These are phyloP conservation scores for Ephemerocybe angulata DNA, from an alignment of 768 basidiomycete species.

Conservation along the genomic window DNA sequence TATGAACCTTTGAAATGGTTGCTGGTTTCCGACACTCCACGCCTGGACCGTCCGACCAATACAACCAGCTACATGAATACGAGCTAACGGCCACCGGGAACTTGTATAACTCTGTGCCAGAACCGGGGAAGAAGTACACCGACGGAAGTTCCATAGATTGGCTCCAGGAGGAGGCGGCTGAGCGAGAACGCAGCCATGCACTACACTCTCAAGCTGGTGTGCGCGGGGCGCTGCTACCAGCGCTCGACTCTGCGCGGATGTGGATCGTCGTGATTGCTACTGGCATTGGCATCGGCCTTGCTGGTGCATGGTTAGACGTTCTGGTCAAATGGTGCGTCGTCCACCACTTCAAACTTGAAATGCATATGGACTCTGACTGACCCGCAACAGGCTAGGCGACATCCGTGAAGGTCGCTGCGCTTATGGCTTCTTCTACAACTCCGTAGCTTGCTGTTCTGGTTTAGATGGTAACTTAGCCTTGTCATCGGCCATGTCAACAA, in stretches of 20 bases:
- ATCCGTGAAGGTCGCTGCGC: conserved; percentile 65
- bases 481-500: no score
- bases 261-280: conserved; percentile 69
- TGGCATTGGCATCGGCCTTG: conserved; percentile 62
- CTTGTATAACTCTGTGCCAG: conserved; percentile 25
- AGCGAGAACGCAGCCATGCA: conserved; percentile 52
- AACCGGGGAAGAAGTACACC: conserved; percentile 39
- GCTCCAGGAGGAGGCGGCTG: conserved; percentile 61
- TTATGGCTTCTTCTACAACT: conserved; percentile 70
- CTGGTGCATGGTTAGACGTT: conserved; percentile 71
- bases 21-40: conserved; percentile 22
- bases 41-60: conserved; percentile 12
- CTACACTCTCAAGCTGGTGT: conserved; percentile 51
- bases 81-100: conserved; percentile 45
- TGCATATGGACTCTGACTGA: conserved; percentile 1
- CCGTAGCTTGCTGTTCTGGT: conserved; percentile 67
- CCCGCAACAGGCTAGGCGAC: conserved; percentile 54
- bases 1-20: conserved; percentile 24
- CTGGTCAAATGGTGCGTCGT: conserved; percentile 63
- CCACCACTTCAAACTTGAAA: background rate
- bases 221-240: conserved; percentile 50
- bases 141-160: conserved; percentile 68
- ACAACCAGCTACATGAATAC: conserved; percentile 31
- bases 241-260: conserved; percentile 54
- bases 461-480: conserved; percentile 57